phyloP scores from a whole-genome alignment of 2,329 filamentous ascomycete species.

The Setomelanomma holmii region DNA sequence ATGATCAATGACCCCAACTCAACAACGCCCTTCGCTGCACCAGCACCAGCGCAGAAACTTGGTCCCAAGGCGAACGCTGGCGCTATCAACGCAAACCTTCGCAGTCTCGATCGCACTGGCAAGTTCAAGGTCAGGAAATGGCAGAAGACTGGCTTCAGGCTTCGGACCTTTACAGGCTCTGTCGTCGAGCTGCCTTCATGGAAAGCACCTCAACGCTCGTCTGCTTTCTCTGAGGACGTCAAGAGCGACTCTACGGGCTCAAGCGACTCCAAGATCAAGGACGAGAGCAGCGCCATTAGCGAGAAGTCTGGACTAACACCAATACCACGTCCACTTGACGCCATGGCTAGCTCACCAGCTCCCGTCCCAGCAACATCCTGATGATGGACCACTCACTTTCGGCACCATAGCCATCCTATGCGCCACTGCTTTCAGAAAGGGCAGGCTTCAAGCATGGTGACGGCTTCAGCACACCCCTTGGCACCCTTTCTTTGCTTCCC shows the following conservation, averaged over 20 bases:
- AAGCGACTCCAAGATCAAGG: constrained; percentile 64
- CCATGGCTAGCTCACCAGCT: constrained; percentile 60
- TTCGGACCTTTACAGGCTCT: constrained; percentile 93
- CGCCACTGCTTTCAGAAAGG: too few species aligned
- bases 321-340: constrained; percentile 51
- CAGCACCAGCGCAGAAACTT: constrained; percentile 74
- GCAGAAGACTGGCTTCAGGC: constrained; percentile 78
- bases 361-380: constrained; percentile 42
- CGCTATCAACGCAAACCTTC: constrained; percentile 94
- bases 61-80: constrained; percentile 96
- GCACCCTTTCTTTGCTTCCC: neutral
- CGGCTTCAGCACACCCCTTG: neutral
- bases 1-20: constrained; percentile 52
- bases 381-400: constrained; percentile 6
- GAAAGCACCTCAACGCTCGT: constrained; percentile 72
- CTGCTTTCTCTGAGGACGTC: constrained; percentile 66
- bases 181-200: constrained; percentile 83
- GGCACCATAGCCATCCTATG: too few species aligned
- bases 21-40: constrained; percentile 51
- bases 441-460: too few species aligned
- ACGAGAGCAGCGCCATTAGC: constrained; percentile 65
- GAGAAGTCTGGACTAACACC: constrained; percentile 65
- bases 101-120: constrained; percentile 89
- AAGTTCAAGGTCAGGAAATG: constrained; percentile 87
- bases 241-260: constrained; percentile 63